These are phyloP conservation scores for Collybia sp. DNA, from an alignment of 768 basidiomycete species.

Conservation along the genomic window DNA sequence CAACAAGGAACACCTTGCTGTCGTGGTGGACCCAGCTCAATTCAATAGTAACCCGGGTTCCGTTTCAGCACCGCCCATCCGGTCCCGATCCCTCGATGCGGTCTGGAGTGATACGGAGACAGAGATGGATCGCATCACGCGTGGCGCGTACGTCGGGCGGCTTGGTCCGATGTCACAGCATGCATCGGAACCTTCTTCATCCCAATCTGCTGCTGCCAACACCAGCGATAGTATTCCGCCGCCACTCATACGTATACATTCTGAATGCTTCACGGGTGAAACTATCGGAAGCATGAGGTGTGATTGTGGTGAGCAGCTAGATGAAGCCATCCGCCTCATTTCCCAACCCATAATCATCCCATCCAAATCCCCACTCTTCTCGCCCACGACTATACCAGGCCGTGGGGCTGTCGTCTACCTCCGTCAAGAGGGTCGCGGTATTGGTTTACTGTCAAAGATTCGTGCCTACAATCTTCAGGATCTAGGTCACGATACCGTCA, in stretches of 20 bases:
- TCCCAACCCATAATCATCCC: constrained; percentile 59
- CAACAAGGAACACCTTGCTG: constrained; percentile 91
- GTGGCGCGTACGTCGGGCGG: constrained; percentile 91
- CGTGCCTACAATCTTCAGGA: constrained; percentile 98
- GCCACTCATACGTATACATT: constrained; percentile 93
- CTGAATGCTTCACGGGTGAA: constrained; percentile 98
- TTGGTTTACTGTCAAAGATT: constrained; percentile 93
- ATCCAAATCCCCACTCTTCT: constrained; percentile 20
- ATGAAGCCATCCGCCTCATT: constrained; percentile 93
- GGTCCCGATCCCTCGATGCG: constrained; percentile 77
- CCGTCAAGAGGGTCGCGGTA: constrained; percentile 96
- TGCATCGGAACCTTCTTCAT: constrained; percentile 34
- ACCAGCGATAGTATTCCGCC: constrained; percentile 42
- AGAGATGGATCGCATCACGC: constrained; percentile 86
- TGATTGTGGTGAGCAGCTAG: constrained; percentile 97
- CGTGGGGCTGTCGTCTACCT: constrained; percentile 94
- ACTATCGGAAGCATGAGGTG: constrained; percentile 98
- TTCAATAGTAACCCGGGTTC: constrained; percentile 41
- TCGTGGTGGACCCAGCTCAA: constrained; percentile 91
- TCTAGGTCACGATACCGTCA: constrained; percentile 97
- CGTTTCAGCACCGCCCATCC: constrained; percentile 56
- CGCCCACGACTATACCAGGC: constrained; percentile 57
- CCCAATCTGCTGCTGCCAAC: constrained; percentile 8
- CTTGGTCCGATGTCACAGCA: constrained; percentile 53
- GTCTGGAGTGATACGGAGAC: constrained; percentile 85